These are phyloP conservation scores for Theobroma grandiflorum DNA, from an alignment of 441 rosid species.

Conservation along the genomic window DNA sequence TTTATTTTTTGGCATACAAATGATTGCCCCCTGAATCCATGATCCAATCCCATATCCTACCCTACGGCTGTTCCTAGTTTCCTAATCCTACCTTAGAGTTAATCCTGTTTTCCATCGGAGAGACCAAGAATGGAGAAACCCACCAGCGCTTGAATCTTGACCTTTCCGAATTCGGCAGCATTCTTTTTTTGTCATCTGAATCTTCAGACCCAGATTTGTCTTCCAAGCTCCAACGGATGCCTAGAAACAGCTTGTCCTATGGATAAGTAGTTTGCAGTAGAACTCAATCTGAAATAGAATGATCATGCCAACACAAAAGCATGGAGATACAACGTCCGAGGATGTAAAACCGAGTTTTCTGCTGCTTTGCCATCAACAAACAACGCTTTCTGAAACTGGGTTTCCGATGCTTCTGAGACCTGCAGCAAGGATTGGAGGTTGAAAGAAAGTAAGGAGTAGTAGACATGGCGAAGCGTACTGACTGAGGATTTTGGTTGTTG, in stretches of 20 bases:
- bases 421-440: constrained; percentile 7
- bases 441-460: constrained; percentile 28
- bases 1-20: neutral
- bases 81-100: neutral
- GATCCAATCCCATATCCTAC: neutral
- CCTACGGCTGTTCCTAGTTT: neutral
- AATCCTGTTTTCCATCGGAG: neutral
- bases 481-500: neutral
- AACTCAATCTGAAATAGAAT: constrained; percentile 48
- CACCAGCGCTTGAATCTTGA: neutral
- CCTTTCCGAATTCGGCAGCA: neutral
- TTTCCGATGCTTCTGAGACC: constrained; percentile 29
- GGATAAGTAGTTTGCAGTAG: neutral
- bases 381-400: constrained; percentile 49
- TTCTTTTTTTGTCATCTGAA: no score
- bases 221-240: neutral
- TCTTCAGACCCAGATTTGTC: neutral
- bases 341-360: constrained; percentile 69
- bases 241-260: neutral
- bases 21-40: neutral
- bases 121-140: neutral
- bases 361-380: constrained; percentile 60
- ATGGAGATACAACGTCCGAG: constrained; percentile 71
- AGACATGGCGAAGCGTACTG: constrained; percentile 9
- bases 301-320: constrained; percentile 76